These are phyloP conservation scores for Trichosporon asahii DNA, from an alignment of 1,284 basidiomycete species.

Conservation along the genomic window DNA sequence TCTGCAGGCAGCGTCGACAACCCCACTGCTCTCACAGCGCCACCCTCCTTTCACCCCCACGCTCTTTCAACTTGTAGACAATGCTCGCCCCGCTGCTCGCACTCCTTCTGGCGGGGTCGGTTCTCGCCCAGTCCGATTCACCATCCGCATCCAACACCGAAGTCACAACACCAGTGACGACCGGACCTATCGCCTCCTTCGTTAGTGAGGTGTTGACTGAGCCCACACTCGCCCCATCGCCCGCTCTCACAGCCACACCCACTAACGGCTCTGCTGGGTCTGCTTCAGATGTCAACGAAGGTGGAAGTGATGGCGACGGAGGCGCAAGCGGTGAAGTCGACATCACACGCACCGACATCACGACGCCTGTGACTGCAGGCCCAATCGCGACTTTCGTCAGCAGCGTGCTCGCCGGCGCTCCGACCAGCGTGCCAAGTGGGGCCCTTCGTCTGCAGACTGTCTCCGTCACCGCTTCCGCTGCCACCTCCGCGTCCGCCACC, in stretches of 20 bases:
- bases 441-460: too few species aligned
- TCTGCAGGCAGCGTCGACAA: too few species aligned
- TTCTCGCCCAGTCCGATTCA: neutral
- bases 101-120: neutral
- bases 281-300: too few species aligned
- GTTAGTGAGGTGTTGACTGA: neutral
- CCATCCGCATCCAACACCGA: neutral
- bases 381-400: neutral
- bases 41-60: neutral
- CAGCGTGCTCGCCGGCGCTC: neutral
- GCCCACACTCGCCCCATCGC: neutral
- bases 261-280: neutral
- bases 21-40: neutral
- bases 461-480: neutral
- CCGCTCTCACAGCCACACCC: too few species aligned
- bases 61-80: neutral
- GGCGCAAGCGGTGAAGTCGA: neutral
- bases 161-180: neutral
- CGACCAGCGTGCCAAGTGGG: neutral
- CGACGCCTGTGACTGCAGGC: neutral
- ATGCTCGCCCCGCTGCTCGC: neutral
- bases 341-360: neutral
- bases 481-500: neutral
- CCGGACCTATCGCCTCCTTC: neutral
- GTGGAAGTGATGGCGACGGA: too few species aligned